phyloP scores from a whole-genome alignment of 106 monocot genomes.

The Acanthochlamys bracteata region DNA sequence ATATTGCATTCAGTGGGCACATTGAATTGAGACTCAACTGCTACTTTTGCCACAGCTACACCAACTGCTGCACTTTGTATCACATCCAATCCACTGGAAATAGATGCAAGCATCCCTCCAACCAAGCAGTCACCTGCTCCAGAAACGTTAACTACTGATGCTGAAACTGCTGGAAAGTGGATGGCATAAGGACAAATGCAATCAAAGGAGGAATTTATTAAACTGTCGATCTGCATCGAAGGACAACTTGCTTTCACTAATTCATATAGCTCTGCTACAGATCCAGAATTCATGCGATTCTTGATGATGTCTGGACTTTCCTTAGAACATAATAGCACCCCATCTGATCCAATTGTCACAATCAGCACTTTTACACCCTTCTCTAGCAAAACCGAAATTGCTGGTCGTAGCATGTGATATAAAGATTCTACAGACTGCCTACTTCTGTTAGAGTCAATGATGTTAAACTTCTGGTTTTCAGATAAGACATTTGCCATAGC shows the following conservation, averaged over 20 bases:
- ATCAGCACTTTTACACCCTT: conserved; percentile 59
- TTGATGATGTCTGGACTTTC: conserved; percentile 22
- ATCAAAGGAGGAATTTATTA: conserved; percentile 1
- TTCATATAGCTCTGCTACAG: conserved; percentile 15
- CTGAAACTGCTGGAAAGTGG: conserved; percentile 62
- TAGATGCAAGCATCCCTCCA: conserved; percentile 61
- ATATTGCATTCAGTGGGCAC: conserved; percentile 34
- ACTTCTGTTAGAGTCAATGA: conserved; percentile 5
- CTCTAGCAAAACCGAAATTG: conserved; percentile 43
- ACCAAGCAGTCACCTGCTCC: conserved; percentile 92
- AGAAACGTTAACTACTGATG: conserved; percentile 54
- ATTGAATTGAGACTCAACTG: conserved; percentile 58
- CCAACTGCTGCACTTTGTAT: conserved; percentile 56
- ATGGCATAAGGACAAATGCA: conserved; percentile 23
- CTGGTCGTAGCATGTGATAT: conserved; percentile 41
- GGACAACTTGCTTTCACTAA: conserved; percentile 13
- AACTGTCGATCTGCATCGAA: conserved; percentile 2
- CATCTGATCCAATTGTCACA: conserved; percentile 64
- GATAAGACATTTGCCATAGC: conserved; percentile 69
- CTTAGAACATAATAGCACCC: conserved; percentile 54
- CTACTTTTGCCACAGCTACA: conserved; percentile 55
- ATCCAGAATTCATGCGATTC: neutral
- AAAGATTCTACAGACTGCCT: conserved; percentile 26
- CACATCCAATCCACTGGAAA: conserved; percentile 55
- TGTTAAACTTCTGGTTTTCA: conserved; percentile 7